A percentile compares a stretch with the other conserved stretches of the same genome.
Evolutionary conservation across 768 basidiomycete genomes (phyloP).

Genomic region (Bullera alba): DNA sequence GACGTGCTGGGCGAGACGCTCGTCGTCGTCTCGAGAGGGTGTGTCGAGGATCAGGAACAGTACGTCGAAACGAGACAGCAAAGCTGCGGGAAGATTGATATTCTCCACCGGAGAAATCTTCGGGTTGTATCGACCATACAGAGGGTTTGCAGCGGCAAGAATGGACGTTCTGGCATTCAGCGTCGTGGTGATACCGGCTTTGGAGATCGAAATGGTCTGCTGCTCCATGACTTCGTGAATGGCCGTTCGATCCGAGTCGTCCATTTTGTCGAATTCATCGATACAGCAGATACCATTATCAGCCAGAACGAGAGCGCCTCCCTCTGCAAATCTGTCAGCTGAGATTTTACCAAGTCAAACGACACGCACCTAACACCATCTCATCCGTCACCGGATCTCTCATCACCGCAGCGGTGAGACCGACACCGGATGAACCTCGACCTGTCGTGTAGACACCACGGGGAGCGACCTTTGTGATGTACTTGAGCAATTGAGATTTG

Average conservation of each 20-base stretch:
- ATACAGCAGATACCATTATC: constrained; percentile 99
- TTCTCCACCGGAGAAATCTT: constrained; percentile 98
- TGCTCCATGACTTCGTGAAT: constrained; percentile 97
- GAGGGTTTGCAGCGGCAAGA: constrained; percentile 91
- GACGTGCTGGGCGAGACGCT: constrained; percentile 91
- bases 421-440: constrained; percentile 96
- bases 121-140: constrained; percentile 96
- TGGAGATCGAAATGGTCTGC: constrained; percentile 54
- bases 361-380: constrained; percentile 83
- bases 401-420: constrained; percentile 98
- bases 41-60: constrained; percentile 96
- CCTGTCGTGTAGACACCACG: constrained; percentile 97
- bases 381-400: constrained; percentile 98
- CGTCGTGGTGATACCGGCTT: constrained; percentile 54
- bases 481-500: constrained; percentile 81
- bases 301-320: constrained; percentile 95
- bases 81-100: constrained; percentile 94
- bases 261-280: constrained; percentile 99
- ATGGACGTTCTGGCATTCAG: constrained; percentile 54
- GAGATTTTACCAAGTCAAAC: background rate
- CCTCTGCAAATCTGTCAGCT: constrained; percentile 58
- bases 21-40: constrained; percentile 88
- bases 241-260: constrained; percentile 91
- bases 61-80: constrained; percentile 92
- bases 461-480: constrained; percentile 96